Percentiles rank a stretch among this genome's conserved stretches.
Conservation (phyloP, 2,329 filamentous ascomycete genomes). For the Phyllosticta paracitricarpa region DNA sequence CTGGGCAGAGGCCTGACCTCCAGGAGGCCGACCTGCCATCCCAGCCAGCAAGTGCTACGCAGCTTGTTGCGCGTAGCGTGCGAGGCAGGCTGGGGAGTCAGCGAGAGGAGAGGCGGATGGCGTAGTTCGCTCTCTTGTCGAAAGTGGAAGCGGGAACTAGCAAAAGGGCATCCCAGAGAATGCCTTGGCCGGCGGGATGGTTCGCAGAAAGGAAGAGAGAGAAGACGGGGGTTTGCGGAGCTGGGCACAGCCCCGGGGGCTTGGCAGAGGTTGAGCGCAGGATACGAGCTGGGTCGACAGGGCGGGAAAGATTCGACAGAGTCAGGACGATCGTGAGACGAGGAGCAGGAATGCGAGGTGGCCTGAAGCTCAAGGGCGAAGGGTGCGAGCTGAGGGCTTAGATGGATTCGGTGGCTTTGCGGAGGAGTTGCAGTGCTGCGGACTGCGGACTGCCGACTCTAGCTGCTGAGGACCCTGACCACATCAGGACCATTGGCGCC, state of each 20-base stretch:
- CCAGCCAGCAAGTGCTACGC: constrained; percentile 17
- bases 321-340: neutral
- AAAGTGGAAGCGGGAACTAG: neutral
- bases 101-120: neutral
- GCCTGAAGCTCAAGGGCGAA: neutral
- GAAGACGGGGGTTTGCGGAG: neutral
- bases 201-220: neutral
- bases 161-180: neutral
- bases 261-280: constrained; percentile 9
- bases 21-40: constrained; percentile 47
- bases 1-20: constrained; percentile 36
- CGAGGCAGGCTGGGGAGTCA: constrained; percentile 1
- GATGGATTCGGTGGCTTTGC: neutral
- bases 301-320: neutral
- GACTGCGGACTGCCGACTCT: neutral
- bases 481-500: neutral
- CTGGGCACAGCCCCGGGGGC: constrained; percentile 5
- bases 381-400: neutral
- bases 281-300: neutral
- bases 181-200: neutral
- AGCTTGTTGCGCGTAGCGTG: neutral
- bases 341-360: neutral
- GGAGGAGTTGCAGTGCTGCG: neutral
- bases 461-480: neutral
- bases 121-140: neutral